These are phyloP conservation scores for Dujonia santamariae DNA, from an alignment of 1,139 yeast species.

Conservation along the genomic window DNA sequence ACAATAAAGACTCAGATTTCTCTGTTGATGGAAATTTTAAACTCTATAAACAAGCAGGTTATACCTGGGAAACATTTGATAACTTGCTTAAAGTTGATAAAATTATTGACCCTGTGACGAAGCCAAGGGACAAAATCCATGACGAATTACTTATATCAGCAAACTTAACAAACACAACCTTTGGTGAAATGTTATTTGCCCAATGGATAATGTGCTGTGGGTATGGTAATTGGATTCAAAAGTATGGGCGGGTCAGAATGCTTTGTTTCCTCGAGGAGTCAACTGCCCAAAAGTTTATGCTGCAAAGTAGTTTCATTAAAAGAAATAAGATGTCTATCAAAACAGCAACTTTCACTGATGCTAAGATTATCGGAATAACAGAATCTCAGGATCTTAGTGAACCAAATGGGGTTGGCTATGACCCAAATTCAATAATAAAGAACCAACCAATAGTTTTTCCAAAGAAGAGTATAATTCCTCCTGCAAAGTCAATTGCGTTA, in stretches of 20 bases:
- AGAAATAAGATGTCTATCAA: slow-evolving; percentile 61
- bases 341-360: slow-evolving; percentile 56
- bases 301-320: slow-evolving; percentile 41
- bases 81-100: slow-evolving; percentile 41
- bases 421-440: slow-evolving; percentile 31
- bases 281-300: slow-evolving; percentile 61
- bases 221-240: slow-evolving; percentile 71
- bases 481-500: slow-evolving; percentile 33
- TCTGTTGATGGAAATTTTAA: too few species aligned
- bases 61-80: slow-evolving; percentile 60
- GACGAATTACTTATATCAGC: slow-evolving; percentile 63
- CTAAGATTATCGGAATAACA: slow-evolving; percentile 49
- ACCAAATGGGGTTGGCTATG: slow-evolving; percentile 32
- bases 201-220: slow-evolving; percentile 76
- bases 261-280: slow-evolving; percentile 57
- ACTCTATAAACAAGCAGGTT: slow-evolving; percentile 48
- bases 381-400: slow-evolving; percentile 19
- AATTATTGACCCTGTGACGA: slow-evolving; percentile 34
- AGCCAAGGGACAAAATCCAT: slow-evolving; percentile 49
- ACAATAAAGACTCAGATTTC: slow-evolving; percentile 23
- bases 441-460: slow-evolving; percentile 40
- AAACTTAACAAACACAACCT: slow-evolving; percentile 48
- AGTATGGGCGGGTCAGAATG: slow-evolving; percentile 72
- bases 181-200: slow-evolving; percentile 67
- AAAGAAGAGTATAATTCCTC: slow-evolving; percentile 21